Evolutionary conservation across 345 rosid genomes (phyloP), one percentile per base, ranked within the genome.

Genomic region (Chamaenerion angustifolium): DNA sequence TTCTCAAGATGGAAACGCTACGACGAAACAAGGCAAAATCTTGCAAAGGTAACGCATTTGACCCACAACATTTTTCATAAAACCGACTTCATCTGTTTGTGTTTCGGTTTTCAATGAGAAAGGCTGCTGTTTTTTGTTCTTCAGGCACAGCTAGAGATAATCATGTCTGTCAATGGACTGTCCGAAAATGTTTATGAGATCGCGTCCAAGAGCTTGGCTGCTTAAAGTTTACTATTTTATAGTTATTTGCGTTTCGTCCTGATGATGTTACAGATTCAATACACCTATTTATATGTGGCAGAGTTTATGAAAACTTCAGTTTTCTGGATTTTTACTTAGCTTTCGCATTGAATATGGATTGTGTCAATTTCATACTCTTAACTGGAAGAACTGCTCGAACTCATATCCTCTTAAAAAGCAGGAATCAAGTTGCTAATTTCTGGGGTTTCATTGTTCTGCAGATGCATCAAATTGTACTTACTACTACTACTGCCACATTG

Each of bases 1-100:
- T 85, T 93, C 79, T 93, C 99, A 18, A 79, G 94, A 77, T 88
- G 99, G 99, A 88, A 50, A 75, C 95, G 95, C 45, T 93, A 71
- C 4, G 96, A 88, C 41, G 85, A 82, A 71, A 69, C 70, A 50
- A 72, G 99, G 37, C 96, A 88, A 74, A 72, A 62, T 44, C 83
- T 85, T 31, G 90, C 95, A 37, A 88, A 85, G 95, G 95, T 92
- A 75, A 56, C 10, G 42, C 44, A 40, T 47, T 40, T 4, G 37
- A 51, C 2, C 15, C 16, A 11, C 8, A 5, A 27, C 25, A n/a
- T 11, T 55, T 10, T 44, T 21, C n/a, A 3, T 31, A 31, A 31
- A 3, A 31, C 0, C 37, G 10, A 31, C 5, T 46, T n/a, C 15
- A 16, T 18, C 1, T 27, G 13, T 23, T 25, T 18, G 13, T 0